Evolutionary conservation across 2,329 filamentous ascomycete species (phyloP).

Genomic region (Trichoderma atroviride): DNA sequence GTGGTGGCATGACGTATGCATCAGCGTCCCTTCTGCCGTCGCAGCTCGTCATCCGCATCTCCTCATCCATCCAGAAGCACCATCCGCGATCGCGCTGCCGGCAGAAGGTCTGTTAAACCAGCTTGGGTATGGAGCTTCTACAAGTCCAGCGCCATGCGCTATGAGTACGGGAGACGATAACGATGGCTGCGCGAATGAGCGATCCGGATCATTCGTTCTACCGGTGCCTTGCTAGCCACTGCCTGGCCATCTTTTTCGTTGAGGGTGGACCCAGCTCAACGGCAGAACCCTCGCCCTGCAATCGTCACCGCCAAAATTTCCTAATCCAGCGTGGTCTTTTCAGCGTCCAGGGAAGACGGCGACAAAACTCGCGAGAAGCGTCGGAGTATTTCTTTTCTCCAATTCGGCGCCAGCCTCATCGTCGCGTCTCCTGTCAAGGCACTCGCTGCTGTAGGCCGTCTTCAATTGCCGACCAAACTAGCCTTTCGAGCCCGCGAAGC

Average conservation of each 20-base stretch:
- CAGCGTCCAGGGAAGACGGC: neutral
- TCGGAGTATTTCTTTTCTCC: neutral
- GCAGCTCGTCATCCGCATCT: neutral
- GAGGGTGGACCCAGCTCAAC: conserved; percentile 20
- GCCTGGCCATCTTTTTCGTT: conserved; percentile 14
- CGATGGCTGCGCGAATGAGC: neutral
- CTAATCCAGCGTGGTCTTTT: conserved; percentile 14
- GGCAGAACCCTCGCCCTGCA: conserved; percentile 15
- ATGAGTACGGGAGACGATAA: neutral
- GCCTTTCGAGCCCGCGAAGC: neutral
- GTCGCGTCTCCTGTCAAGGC: neutral
- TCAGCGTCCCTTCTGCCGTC: neutral
- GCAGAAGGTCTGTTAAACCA: neutral
- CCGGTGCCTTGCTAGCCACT: neutral
- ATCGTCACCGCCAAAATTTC: conserved; percentile 24
- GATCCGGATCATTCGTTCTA: conserved; percentile 25
- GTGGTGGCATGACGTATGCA: conserved; percentile 21
- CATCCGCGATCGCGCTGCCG: neutral
- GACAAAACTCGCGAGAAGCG: conserved; percentile 3
- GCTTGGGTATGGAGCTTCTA: neutral
- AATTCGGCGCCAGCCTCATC: conserved; percentile 8
- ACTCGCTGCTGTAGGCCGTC: neutral
- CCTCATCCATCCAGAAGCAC: neutral
- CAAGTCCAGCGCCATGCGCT: no score
- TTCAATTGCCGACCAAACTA: neutral